A percentile compares a stretch with the other conserved stretches of the same genome.
These are phyloP conservation scores for Paxillus rubicundulus DNA, from an alignment of 768 basidiomycete genomes.

Conservation along the genomic window DNA sequence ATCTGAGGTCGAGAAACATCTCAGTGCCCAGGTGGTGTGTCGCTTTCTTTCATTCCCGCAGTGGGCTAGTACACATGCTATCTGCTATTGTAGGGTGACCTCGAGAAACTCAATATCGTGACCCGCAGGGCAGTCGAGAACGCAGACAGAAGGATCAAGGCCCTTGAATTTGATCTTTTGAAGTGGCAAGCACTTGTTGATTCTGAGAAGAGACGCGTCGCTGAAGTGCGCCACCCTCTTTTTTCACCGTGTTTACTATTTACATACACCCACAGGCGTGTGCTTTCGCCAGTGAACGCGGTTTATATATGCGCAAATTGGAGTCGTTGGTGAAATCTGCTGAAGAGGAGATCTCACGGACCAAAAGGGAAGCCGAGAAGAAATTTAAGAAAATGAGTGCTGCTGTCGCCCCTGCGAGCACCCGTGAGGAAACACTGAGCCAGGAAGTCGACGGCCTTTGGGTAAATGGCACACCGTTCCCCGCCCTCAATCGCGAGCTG, in stretches of 20 bases:
- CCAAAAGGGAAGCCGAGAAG: constrained; percentile 53
- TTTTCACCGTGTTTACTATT: background rate
- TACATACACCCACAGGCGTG: constrained; percentile 25
- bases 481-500: background rate
- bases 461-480: constrained; percentile 37
- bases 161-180: constrained; percentile 31
- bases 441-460: constrained; percentile 57
- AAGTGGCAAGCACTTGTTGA: constrained; percentile 37
- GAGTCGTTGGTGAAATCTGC: constrained; percentile 14
- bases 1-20: constrained; percentile 58
- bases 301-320: constrained; percentile 22
- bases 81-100: constrained; percentile 28
- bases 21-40: constrained; percentile 60
- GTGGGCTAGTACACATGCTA: background rate
- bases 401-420: constrained; percentile 28
- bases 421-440: constrained; percentile 37
- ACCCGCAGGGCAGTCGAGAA: constrained; percentile 31
- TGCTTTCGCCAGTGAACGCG: constrained; percentile 30
- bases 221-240: constrained; percentile 36
- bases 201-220: constrained; percentile 36
- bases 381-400: constrained; percentile 44
- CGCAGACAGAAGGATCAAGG: constrained; percentile 26
- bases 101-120: constrained; percentile 46
- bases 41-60: background rate
- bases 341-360: constrained; percentile 48